phyloP scores from a whole-genome alignment of 148 eudicot genomes.

The Drosera capensis region DNA sequence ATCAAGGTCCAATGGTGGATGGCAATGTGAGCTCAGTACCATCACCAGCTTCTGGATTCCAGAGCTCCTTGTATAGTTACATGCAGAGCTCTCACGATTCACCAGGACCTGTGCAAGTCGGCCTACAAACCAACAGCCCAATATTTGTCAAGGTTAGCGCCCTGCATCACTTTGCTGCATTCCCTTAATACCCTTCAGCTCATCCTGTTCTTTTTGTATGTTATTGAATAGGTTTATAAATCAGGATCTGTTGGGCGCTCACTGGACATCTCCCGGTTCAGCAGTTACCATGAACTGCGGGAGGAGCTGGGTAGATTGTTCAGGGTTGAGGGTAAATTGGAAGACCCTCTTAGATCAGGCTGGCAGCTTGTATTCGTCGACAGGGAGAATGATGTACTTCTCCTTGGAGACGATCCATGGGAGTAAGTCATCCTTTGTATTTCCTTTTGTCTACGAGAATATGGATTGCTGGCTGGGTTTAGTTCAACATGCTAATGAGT shows the following conservation, averaged over 20 bases:
- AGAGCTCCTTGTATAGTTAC: conserved; percentile 46
- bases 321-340: conserved; percentile 76
- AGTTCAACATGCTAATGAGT: too few species aligned
- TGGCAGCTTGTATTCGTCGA: conserved; percentile 99
- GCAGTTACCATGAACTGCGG: conserved; percentile 86
- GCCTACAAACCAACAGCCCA: conserved; percentile 32
- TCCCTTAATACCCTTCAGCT: not conserved
- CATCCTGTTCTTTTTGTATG: not conserved
- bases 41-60: conserved; percentile 57
- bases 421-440: conserved; percentile 48
- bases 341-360: conserved; percentile 99
- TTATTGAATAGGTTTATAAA: conserved; percentile 53
- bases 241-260: conserved; percentile 93
- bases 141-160: conserved; percentile 72
- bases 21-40: conserved; percentile 54
- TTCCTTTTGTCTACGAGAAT: not conserved
- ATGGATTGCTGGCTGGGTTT: too few species aligned
- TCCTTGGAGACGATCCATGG: conserved; percentile 99
- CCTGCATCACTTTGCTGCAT: not conserved
- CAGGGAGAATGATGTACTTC: conserved; percentile 98
- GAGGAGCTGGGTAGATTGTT: conserved; percentile 92
- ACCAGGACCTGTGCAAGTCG: conserved; percentile 63
- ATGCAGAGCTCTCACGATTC: conserved; percentile 67
- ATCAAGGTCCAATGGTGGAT: conserved; percentile 29
- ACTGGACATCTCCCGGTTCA: conserved; percentile 88